Base-by-base conservation (phyloP, 176 grass and related monocot genomes). In the Musa itinerans region DNA sequence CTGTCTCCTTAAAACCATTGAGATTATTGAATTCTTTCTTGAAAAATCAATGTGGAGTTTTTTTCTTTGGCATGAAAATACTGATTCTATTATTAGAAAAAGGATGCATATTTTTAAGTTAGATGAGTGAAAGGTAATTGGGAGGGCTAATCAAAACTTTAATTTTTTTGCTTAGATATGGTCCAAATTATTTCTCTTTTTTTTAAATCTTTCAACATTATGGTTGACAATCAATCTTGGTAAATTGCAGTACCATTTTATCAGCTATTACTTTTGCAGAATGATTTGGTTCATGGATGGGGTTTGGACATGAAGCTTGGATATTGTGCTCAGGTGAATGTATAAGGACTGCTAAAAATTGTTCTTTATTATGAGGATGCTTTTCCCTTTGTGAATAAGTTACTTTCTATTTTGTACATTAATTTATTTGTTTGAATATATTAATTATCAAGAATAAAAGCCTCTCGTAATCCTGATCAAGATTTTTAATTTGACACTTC, bases 251-350 rank as follows among this genome's bases (percentile, higher is more conserved):
- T 64, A 8, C 50, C 3, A 11, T 52, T 19, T 7, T 43, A 11
- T 78, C 25, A 52, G 14, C 12, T 50, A 16, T 29, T 81, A 29
- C 80, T 74, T 69, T 78, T 84, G 77, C 80, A 98, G 94, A 98
- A 98, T 72, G 94, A 98, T 77, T 53, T 98, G 72, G 88, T 98
- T 89, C 94, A 98, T 81, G 94, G 94, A 74, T 98, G 94, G 94
- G 94, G 94, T 65, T 83, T 98, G 83, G 94, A 98, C 80, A 98
- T 98, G 94, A 98, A 93, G 58, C 85, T 93, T 67, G 94, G 94
- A 54, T 93, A 98, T 73, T 98, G 94, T 86, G 88, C 94, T 74
- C 94, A 98, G 84, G 94, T 98, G 71, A 54, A 55, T 70, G 16
- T 11, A 76, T 78, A 70, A 69, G 79, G 49, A 77, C 59, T 16